Evolutionary conservation across 495 filamentous ascomycete species (phyloP).

Genomic region (Neurospora africana): DNA sequence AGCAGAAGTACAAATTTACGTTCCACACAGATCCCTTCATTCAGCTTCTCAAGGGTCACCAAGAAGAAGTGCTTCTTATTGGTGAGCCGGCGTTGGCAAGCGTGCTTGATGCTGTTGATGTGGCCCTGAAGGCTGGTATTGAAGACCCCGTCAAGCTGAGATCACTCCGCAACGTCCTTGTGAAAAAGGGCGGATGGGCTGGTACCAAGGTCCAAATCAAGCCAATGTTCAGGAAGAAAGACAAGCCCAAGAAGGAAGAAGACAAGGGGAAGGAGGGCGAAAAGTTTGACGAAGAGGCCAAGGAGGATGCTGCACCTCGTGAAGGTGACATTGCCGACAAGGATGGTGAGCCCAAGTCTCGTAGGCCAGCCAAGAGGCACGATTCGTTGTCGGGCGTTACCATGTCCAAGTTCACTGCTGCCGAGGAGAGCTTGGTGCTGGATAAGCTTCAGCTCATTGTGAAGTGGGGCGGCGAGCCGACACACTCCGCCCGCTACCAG

Average conservation of each 20-base stretch:
- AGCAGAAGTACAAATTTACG: slow-evolving; percentile 98
- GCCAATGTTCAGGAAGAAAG: slow-evolving; percentile 87
- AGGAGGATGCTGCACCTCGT: neutral
- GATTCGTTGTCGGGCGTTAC: slow-evolving; percentile 81
- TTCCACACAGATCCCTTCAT: slow-evolving; percentile 97
- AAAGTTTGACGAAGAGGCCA: neutral
- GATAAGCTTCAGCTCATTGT: slow-evolving; percentile 97
- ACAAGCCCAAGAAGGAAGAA: slow-evolving; percentile 29
- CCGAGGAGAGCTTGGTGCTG: slow-evolving; percentile 76
- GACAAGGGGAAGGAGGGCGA: slow-evolving; percentile 36
- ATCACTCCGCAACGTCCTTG: slow-evolving; percentile 69
- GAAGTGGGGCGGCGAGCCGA: slow-evolving; percentile 98
- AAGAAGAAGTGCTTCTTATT: slow-evolving; percentile 91
- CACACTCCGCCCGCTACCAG: slow-evolving; percentile 93
- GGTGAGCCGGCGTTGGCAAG: slow-evolving; percentile 83
- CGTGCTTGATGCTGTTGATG: slow-evolving; percentile 72
- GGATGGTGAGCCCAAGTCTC: slow-evolving; percentile 11
- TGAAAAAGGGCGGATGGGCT: slow-evolving; percentile 84
- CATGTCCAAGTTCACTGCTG: slow-evolving; percentile 79
- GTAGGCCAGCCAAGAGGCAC: slow-evolving; percentile 46
- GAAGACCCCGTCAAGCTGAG: slow-evolving; percentile 85
- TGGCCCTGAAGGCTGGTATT: slow-evolving; percentile 61
- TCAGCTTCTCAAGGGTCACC: slow-evolving; percentile 83
- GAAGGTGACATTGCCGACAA: slow-evolving; percentile 7
- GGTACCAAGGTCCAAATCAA: slow-evolving; percentile 99